Base-by-base conservation (phyloP, 306 rosid genomes). In the Begonia peltatifolia region DNA sequence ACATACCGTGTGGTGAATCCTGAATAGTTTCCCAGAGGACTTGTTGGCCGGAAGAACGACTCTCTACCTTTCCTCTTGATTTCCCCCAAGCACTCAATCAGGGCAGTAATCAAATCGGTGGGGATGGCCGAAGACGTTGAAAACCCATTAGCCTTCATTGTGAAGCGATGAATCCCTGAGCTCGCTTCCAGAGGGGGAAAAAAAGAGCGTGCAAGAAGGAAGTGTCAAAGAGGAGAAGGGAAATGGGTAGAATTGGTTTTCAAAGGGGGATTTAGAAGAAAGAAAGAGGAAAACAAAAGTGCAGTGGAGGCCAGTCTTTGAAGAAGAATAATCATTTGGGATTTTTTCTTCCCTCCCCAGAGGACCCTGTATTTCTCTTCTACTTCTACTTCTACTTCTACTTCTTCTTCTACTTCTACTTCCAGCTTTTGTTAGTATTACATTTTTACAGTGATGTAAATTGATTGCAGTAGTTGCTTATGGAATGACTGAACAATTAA, bases 1-100 rank as follows among this genome's bases (percentile, higher is more conserved):
- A 16, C 18, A 54, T 69, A 90, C 95, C 85, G 99, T 74, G 71
- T 85, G 99, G 23, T 95, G 99, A 54, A 90, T 73, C 62, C 87
- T 70, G 66, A 90, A 92, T 36, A 90, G 92, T 35, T 60, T 73
- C 60, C 68, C 73, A 0, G 99, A 90, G 2, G 95, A 83, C 23
- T 83, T 76, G 58, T 90, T 90, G 53, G 95, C 74, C 0, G 95
- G 99, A 14, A 90, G 99, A 49, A 79, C 71, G 15, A 76, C 13
- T 64, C 50, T 79, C 54, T 69, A 70, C 20, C 2, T 14, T 55
- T 56, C 42, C 17, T 65, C 62, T 41, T 42, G 68, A 64, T 47
- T 42, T 47, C 61, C 43, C 46, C 55, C 50, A 59, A 30, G 36
- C 54, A 50, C 0, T 58, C 66, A 52, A 73, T 36, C 4, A 63